Evolutionary conservation across 345 rosid genomes (phyloP), one percentile per base, ranked within the genome.

Genomic region (Arabis hirsuta): DNA sequence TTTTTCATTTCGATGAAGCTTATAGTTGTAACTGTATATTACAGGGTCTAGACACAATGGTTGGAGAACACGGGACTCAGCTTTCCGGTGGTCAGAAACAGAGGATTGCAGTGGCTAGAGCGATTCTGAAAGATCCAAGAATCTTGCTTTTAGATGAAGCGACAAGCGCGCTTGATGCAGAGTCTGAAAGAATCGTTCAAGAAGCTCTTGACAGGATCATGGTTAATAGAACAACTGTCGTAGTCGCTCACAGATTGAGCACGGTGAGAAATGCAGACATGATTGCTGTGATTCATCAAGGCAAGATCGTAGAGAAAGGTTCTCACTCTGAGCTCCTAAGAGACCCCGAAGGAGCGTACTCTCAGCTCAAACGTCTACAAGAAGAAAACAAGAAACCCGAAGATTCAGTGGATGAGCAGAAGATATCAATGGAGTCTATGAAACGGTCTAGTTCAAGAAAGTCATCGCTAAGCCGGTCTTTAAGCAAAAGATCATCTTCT

Each of bases 21-120:
- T 27, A 27, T n/a, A n/a, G n/a, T n/a, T n/a, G n/a, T 4, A 65
- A 48, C 73, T 67, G 69, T 67, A 13, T 24, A 10, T 8, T 62
- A 0, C 51, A 88, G 96, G 96, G 94, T 27, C 42, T 87, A 31
- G 86, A 87, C 41, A 89, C 92, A 2, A 78, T 77, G 86, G 96
- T 87, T 14, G 96, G 97, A 1, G 96, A 91, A 67, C 96, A 86
- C 27, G 97, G 96, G 36, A 84, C 83, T 22, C 92, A 84, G 74
- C 84, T 91, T 12, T 91, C 96, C 0, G 89, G 96, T 20, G 97
- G 97, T 0, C 96, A 89, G 58, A 89, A 91, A 76, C 96, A 89
- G 77, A 84, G 92, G 68, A 72, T 90, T 2, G 96, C 91, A 0
- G 85, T 87, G 59, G 87, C 93, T 2, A 81, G 93, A 76, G 93